Base-by-base conservation (phyloP, 257 asterid species). In the Parsonsia alboflavescens region DNA sequence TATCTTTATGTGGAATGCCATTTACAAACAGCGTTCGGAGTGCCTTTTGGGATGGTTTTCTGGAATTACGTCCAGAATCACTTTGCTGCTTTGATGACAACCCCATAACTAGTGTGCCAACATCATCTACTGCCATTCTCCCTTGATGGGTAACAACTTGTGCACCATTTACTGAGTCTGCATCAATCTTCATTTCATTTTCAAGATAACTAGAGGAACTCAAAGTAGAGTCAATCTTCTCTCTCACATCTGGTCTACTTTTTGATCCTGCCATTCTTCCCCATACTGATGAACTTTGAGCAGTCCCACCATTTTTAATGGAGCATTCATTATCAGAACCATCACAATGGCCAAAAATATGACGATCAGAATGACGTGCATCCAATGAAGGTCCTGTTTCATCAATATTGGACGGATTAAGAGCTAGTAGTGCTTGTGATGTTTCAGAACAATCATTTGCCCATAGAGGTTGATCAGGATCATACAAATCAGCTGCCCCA, bases 381-480 rank as follows among this genome's bases (percentile, higher is more conserved):
- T 82, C 91, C 78, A 79, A 48, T 75, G 80, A 80, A 50, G 85
- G 71, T 52, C 78, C 88, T 73, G 81, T 59, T 79, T 76, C 89
- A 78, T 86, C 92, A 74, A 78, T 81, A 81, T 80, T 80, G 62
- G 90, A 78, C 73, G 86, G 84, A 80, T 85, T 85, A 57, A 84
- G 80, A 73, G 80, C 83, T 66, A 70, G 80, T 52, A 85, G 85
- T 58, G 90, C 88, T 64, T 88, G 78, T 65, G 97, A 86, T 70
- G 93, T 84, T 82, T 87, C 89, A 24, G 88, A 80, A 79, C 84
- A 84, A 81, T 84, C 87, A 85, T 84, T 86, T 71, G 93, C 73
- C 97, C 96, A 93, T 71, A 91, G 77, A 82, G 99, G 99, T 84
- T 95, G 99, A 81, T 95, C 99, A 68, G 99, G 99, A 83, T 95